Base-by-base conservation (phyloP, 2,329 filamentous ascomycete genomes). In the Emmonsiellopsis sp. region DNA sequence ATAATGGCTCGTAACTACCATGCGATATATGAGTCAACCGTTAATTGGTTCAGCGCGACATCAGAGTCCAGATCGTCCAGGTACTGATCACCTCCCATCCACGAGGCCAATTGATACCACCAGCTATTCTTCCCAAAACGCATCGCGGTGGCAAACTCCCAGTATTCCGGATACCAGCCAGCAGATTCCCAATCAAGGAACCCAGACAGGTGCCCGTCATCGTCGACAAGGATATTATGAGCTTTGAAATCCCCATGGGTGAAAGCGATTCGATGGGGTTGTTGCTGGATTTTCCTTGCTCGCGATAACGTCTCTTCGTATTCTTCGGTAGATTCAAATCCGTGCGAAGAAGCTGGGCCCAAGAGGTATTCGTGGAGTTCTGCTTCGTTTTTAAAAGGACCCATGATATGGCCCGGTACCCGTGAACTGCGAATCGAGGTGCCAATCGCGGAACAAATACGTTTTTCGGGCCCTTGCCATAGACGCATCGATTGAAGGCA, bases 371-470 rank as follows among this genome's bases (percentile, higher is more conserved):
- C 57, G 46, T 67, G 61, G 20, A 73, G 60, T 2, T 62, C 60
- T 1, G 55, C 51, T 44, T 65, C 35, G 20, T 53, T 59, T n/a
- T 56, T 34, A 50, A 67, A 69, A 9, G 65, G 67, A 16, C 65
- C 67, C 59, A 66, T 66, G 0, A 59, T 45, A 53, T 72, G 67
- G 48, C 43, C 40, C 35, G 67, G 68, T 47, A 73, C 64, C 8
- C 68, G 60, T 7, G 63, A 48, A 42, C 64, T 70, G 42, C 59
- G 59, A 32, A 72, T 47, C 2, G 54, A 30, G 0, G 64, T 69
- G 5, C 65, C 65, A 50, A 67, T 57, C 5, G 59, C 58, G 2
- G 68, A 72, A 55, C 60, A 68, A 20, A 72, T 65, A 1, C 47
- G 49, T 2, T 61, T 40, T 13, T 50, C 53, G 43, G 2, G n/a